Evolutionary conservation across 306 rosid species (phyloP).

Genomic region (Malus orientalis): DNA sequence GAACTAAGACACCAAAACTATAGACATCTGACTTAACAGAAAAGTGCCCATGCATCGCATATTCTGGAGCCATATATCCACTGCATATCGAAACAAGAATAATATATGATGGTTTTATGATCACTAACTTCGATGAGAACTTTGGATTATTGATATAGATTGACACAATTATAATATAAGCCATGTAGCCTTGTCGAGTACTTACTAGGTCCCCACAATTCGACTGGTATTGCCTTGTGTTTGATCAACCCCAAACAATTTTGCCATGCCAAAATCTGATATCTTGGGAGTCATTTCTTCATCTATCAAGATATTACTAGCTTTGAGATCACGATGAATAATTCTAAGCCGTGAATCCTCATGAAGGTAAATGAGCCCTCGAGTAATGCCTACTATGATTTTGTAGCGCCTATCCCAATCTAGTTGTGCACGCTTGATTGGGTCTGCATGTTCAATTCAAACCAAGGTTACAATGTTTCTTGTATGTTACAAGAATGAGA

Average conservation of each 20-base stretch:
- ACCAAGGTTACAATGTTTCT: not conserved
- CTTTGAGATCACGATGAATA: not conserved
- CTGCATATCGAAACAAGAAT: not conserved
- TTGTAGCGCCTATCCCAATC: constrained; percentile 7
- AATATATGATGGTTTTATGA: not conserved
- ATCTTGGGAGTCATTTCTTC: constrained; percentile 16
- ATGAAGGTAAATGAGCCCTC: constrained; percentile 17
- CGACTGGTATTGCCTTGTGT: not conserved
- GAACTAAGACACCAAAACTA: not conserved
- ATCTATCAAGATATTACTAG: constrained; percentile 12
- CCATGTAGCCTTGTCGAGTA: not conserved
- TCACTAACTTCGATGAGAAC: not conserved
- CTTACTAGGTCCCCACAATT: constrained; percentile 23
- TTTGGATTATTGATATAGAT: not conserved
- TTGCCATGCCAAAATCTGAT: constrained; percentile 18
- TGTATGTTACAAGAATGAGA: not conserved
- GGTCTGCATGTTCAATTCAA: not conserved
- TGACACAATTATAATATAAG: not conserved
- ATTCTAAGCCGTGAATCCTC: constrained; percentile 12
- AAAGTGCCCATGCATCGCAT: not conserved
- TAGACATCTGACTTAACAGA: not conserved
- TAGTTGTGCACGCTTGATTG: not conserved
- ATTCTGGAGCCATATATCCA: not conserved
- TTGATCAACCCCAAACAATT: not conserved
- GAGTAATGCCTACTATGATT: constrained; percentile 7